Conservation (phyloP, 2,329 filamentous ascomycete genomes). For the Elsinoe ampelina region DNA sequence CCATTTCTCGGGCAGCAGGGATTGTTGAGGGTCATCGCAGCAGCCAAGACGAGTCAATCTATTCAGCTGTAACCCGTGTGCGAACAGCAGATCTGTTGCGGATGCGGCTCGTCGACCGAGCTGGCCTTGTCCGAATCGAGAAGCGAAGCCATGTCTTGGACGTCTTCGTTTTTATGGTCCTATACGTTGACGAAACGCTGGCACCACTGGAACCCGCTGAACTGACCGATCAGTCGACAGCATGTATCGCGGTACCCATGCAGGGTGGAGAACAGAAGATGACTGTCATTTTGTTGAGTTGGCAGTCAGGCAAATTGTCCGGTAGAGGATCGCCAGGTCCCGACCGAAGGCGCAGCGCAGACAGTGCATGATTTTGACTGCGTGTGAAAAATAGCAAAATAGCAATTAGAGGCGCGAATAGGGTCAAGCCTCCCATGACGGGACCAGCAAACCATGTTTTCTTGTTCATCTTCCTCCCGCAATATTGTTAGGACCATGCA, state of each 20-base stretch:
- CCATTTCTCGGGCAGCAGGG: background rate
- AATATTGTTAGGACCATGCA: background rate
- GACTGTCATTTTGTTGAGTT: too few species aligned
- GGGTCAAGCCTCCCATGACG: background rate
- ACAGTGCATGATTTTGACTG: background rate
- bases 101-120: conserved; percentile 2
- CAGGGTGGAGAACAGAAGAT: too few species aligned
- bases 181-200: conserved; percentile 7
- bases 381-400: background rate
- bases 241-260: too few species aligned
- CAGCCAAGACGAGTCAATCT: background rate
- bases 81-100: conserved; percentile 1
- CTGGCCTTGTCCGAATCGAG: background rate
- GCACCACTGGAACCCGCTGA: conserved; percentile 5
- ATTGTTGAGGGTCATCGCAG: background rate
- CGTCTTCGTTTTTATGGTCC: background rate
- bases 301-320: background rate
- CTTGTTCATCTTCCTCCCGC: background rate
- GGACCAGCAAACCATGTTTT: background rate
- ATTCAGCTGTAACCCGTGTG: too few species aligned
- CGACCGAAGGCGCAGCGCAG: background rate
- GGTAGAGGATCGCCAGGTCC: background rate
- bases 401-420: too few species aligned
- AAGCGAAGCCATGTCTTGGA: background rate
- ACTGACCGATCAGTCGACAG: too few species aligned